Evolutionary conservation across 257 asterid genomes (phyloP).

Genomic region (Solanum virginianum): DNA sequence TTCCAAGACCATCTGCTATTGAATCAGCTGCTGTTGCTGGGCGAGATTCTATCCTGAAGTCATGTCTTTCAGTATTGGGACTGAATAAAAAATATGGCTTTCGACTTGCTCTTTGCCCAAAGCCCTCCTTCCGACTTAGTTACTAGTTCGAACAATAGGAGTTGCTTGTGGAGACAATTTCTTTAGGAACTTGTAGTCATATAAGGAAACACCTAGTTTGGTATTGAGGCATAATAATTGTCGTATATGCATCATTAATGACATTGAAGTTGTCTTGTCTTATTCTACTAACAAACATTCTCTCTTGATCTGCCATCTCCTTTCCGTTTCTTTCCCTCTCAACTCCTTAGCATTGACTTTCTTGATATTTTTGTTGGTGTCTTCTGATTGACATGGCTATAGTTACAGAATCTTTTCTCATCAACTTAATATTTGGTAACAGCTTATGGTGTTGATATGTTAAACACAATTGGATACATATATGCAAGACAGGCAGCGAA

Average conservation of each 20-base stretch:
- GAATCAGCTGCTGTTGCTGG: too few relatives aligned
- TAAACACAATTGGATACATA: conserved; percentile 92
- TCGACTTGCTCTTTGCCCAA: too few relatives aligned
- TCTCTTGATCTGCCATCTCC: not conserved
- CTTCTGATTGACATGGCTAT: conserved; percentile 1
- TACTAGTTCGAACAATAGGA: not conserved
- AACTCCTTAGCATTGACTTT: not conserved
- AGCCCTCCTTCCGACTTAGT: too few relatives aligned
- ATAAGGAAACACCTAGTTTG: not conserved
- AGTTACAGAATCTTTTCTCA: conserved; percentile 10
- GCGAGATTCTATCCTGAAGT: too few relatives aligned
- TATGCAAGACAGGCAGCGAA: conserved; percentile 91
- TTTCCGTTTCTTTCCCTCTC: not conserved
- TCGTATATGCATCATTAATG: not conserved
- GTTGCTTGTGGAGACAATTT: not conserved
- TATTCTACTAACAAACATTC: not conserved
- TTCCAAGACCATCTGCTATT: too few relatives aligned
- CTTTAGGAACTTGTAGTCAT: not conserved
- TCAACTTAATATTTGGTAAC: conserved; percentile 20
- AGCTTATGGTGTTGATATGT: conserved; percentile 99
- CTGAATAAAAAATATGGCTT: too few relatives aligned
- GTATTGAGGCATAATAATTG: not conserved
- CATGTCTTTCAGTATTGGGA: too few relatives aligned
- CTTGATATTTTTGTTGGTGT: not conserved
- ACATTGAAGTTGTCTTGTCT: not conserved